phyloP scores from a whole-genome alignment of 345 rosid species.

The Ceriops tagal region DNA sequence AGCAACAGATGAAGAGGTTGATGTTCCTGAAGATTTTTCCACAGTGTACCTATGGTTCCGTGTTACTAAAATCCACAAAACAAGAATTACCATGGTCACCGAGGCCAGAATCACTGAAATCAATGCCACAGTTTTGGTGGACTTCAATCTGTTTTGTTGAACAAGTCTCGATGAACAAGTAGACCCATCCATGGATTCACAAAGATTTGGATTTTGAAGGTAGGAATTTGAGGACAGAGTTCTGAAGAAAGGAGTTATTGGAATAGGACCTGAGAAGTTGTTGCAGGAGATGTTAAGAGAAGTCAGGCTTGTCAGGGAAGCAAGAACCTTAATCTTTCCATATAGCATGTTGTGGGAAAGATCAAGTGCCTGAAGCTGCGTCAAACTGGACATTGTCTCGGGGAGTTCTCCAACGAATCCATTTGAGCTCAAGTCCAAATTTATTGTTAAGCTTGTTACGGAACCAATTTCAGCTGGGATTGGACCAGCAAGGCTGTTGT shows the following conservation, averaged over 20 bases:
- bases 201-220: constrained; percentile 59
- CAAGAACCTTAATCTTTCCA: constrained; percentile 68
- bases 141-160: constrained; percentile 45
- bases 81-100: constrained; percentile 51
- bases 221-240: constrained; percentile 60
- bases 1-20: constrained; percentile 37
- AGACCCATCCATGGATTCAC: constrained; percentile 59
- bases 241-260: constrained; percentile 78
- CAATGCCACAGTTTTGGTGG: constrained; percentile 68
- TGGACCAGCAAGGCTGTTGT: constrained; percentile 62
- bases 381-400: constrained; percentile 56
- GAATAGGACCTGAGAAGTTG: constrained; percentile 91
- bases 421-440: constrained; percentile 75
- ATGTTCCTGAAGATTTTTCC: constrained; percentile 47
- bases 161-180: constrained; percentile 62
- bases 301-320: constrained; percentile 84
- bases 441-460: constrained; percentile 75
- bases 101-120: constrained; percentile 56
- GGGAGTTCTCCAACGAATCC: constrained; percentile 67
- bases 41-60: constrained; percentile 52
- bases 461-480: constrained; percentile 76
- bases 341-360: constrained; percentile 62
- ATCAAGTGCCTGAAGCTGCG: constrained; percentile 85
- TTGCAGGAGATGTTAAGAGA: constrained; percentile 82
- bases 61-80: constrained; percentile 57